Base-by-base conservation (phyloP, 169 alveolate species). In the Plasmodium inui region DNA sequence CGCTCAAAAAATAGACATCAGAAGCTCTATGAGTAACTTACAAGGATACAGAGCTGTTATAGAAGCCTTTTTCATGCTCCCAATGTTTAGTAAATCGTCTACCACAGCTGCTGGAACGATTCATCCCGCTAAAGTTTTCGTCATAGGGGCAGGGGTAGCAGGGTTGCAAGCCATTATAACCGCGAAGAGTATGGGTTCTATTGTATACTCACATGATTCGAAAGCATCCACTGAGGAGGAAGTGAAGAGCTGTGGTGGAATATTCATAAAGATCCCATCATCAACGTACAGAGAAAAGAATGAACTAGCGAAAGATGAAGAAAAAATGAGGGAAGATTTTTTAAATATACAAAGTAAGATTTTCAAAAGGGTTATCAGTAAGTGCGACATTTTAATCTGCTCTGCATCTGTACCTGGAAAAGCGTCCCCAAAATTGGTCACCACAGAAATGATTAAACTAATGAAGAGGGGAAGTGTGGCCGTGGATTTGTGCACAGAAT, bases 91-190 rank as follows among this genome's bases (percentile, higher is more conserved):
- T 93, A 97, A 97, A 73, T 96, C 98, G 2, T 96, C 98, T 37
- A 97, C 97, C 91, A 98, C 99, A 28, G 99, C 99, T 39, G 99
- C 99, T 14, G 99, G 99, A 46, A 97, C 96, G 90, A 96, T 97
- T 61, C 98, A 96, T 89, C 99, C 99, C 7, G 99, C 99, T 22
- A 97, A 96, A 82, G 99, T 98, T 70, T 92, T 98, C 82, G 98
- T 98, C 53, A 96, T 98, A 71, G 99, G 99, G 61, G 99, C 98
- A 30, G 99, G 99, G 26, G 99, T 98, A 14, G 99, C 99, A 6
- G 99, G 99, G 10, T 97, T 98, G 41, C 98, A 98, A 74, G 99
- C 99, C 14, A 98, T 98, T 88, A 99, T 98, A n/a, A 98, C 99
- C 39, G 98, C 99, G 26, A 95, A 95, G 83, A 94, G 96, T 37